These are phyloP conservation scores for Phascolomyces articulosus DNA, from an alignment of 371 early-diverging fungal genomes.

Conservation along the genomic window DNA sequence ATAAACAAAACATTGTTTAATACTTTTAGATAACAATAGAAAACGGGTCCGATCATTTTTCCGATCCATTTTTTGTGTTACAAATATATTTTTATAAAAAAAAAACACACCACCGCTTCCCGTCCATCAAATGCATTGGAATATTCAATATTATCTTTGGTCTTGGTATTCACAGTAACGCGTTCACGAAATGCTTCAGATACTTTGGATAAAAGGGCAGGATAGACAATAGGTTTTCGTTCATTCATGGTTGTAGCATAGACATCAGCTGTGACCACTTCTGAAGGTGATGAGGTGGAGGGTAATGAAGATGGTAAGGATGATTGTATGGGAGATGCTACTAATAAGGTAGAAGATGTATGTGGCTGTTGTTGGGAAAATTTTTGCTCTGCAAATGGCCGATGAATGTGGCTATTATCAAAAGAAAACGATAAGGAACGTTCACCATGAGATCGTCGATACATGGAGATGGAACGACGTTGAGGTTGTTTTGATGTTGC, in stretches of 20 bases:
- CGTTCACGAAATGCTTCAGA: conserved; percentile 69
- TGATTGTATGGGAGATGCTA: not conserved
- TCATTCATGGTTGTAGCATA: conserved; percentile 2
- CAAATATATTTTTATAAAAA: not conserved
- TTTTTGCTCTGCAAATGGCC: not conserved
- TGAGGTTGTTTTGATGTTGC: not conserved
- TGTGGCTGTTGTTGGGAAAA: conserved; percentile 5
- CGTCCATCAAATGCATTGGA: conserved; percentile 79
- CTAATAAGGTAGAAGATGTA: not conserved
- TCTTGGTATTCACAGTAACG: conserved; percentile 51
- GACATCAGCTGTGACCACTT: not conserved
- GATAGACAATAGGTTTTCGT: conserved; percentile 44
- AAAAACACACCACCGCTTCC: conserved; percentile 74
- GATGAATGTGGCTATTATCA: conserved; percentile 2
- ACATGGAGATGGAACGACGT: not conserved
- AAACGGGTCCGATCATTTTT: not conserved
- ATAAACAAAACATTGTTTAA: not conserved
- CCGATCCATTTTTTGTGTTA: too few relatives aligned
- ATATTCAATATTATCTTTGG: conserved; percentile 81
- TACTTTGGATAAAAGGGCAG: conserved; percentile 80
- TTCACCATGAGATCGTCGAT: conserved; percentile 12
- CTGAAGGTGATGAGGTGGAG: not conserved
- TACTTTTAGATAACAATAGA: too few relatives aligned
- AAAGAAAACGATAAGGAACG: conserved; percentile 22
- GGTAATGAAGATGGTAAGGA: not conserved